A percentile compares a stretch with the other conserved stretches of the same genome.
Conservation (phyloP, 1,284 basidiomycete genomes). For the Laetiporus sulphureus region DNA sequence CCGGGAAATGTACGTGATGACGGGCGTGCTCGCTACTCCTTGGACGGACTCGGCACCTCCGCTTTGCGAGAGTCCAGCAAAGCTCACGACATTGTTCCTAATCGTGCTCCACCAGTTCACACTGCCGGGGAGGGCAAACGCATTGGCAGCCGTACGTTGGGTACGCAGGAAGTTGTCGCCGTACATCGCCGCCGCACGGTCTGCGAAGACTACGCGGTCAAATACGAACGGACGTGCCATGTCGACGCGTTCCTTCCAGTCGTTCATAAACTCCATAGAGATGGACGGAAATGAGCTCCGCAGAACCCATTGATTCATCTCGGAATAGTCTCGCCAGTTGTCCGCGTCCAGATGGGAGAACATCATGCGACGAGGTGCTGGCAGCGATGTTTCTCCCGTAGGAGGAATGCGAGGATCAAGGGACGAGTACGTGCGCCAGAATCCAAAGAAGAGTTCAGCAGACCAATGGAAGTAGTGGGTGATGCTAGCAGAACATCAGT, state of each 20-base stretch:
- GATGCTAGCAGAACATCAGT: conserved; percentile 37
- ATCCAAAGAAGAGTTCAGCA: conserved; percentile 83
- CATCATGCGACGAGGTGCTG: conserved; percentile 65
- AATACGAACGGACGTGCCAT: conserved; percentile 70
- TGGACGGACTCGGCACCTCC: conserved; percentile 18
- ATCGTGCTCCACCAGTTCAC: conserved; percentile 79
- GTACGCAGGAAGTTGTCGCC: conserved; percentile 62
- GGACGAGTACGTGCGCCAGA: conserved; percentile 83
- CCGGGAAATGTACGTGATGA: conserved; percentile 84
- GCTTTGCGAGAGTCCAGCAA: conserved; percentile 49
- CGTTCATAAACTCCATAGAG: conserved; percentile 67
- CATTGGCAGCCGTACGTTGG: conserved; percentile 67
- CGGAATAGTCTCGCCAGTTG: conserved; percentile 84
- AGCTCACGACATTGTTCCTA: conserved; percentile 64
- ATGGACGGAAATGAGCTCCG: conserved; percentile 72
- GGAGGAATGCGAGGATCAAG: conserved; percentile 64
- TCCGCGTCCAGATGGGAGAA: conserved; percentile 67
- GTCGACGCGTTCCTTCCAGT: conserved; percentile 73
- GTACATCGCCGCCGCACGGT: conserved; percentile 76
- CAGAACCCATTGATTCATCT: conserved; percentile 77
- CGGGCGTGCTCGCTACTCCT: conserved; percentile 35
- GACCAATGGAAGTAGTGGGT: conserved; percentile 83
- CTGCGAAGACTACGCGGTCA: conserved; percentile 76
- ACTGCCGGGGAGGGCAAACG: conserved; percentile 68
- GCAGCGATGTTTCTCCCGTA: conserved; percentile 61